These are phyloP conservation scores for Xylaria nigripes DNA, from an alignment of 495 filamentous ascomycete genomes.

Conservation along the genomic window DNA sequence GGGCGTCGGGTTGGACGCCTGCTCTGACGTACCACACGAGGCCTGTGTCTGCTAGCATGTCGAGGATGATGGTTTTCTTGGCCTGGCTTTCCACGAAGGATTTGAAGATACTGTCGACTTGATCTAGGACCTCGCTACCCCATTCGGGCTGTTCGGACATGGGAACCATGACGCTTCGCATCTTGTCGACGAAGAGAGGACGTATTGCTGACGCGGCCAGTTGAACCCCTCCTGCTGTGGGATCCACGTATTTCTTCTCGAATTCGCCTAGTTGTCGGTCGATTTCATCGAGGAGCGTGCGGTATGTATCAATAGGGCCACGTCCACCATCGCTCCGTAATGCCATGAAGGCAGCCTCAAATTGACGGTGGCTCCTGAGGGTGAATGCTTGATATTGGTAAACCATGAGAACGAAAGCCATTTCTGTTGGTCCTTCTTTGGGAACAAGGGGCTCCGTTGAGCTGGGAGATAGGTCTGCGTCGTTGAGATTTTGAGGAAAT, in stretches of 20 bases:
- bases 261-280: slow-evolving; percentile 33
- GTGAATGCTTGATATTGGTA: slow-evolving; percentile 40
- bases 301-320: slow-evolving; percentile 37
- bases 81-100: slow-evolving; percentile 30
- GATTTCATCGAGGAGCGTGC: slow-evolving; percentile 36
- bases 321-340: slow-evolving; percentile 14
- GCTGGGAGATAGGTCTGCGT: slow-evolving; percentile 44
- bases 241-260: slow-evolving; percentile 48
- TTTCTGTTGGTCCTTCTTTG: slow-evolving; percentile 51
- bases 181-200: slow-evolving; percentile 31
- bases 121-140: slow-evolving; percentile 21
- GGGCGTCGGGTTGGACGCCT: slow-evolving; percentile 40
- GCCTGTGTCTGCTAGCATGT: slow-evolving; percentile 24
- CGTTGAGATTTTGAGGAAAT: slow-evolving; percentile 45
- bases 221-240: slow-evolving; percentile 47
- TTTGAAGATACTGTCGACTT: slow-evolving; percentile 39
- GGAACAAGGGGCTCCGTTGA: slow-evolving; percentile 41
- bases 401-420: slow-evolving; percentile 51
- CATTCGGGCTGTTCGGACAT: slow-evolving; percentile 30
- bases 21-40: slow-evolving; percentile 39
- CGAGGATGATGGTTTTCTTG: slow-evolving; percentile 30
- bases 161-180: slow-evolving; percentile 31
- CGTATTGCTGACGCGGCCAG: slow-evolving; percentile 40
- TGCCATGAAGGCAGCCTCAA: slow-evolving; percentile 34
- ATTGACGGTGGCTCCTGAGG: slow-evolving; percentile 21